phyloP scores from a whole-genome alignment of 768 basidiomycete genomes.

The Trametes cubensis region DNA sequence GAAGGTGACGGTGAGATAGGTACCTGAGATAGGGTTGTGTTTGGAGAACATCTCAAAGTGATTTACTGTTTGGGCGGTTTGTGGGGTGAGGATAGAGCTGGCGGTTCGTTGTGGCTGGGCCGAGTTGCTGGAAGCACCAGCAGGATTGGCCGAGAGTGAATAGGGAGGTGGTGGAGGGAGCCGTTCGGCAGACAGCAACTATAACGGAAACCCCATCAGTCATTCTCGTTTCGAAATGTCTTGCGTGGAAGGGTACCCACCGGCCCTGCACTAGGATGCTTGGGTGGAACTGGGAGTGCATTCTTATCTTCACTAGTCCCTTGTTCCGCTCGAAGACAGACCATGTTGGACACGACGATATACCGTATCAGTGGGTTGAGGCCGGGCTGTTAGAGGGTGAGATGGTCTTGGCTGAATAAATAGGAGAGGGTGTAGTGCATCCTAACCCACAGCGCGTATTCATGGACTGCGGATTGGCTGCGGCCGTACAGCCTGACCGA shows the following conservation, averaged over 20 bases:
- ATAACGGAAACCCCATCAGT: too few relatives aligned
- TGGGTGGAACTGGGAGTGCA: conserved; percentile 5
- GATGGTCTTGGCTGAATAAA: not conserved
- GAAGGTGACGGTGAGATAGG: not conserved
- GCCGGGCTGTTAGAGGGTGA: not conserved
- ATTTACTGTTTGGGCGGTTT: conserved; percentile 31
- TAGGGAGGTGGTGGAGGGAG: conserved; percentile 19
- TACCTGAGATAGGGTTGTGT: conserved; percentile 30
- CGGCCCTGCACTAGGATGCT: not conserved
- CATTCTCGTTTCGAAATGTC: too few relatives aligned
- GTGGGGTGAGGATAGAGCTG: conserved; percentile 24
- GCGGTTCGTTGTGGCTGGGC: not conserved
- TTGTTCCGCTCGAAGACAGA: too few relatives aligned
- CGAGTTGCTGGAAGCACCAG: not conserved
- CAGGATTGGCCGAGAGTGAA: not conserved
- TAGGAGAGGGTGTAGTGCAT: not conserved
- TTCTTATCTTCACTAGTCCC: not conserved
- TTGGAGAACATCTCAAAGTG: conserved; percentile 30
- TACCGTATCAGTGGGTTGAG: not conserved
- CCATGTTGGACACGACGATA: conserved; percentile 12
- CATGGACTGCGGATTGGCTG: too few relatives aligned
- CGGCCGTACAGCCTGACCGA: not conserved
- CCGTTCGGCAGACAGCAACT: not conserved
- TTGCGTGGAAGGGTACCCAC: conserved; percentile 7
- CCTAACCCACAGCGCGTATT: not conserved